A percentile compares a stretch with the other conserved stretches of the same genome.
Evolutionary conservation across 129 eudicot species (phyloP).

Genomic region (Gnaphalium uliginosum): DNA sequence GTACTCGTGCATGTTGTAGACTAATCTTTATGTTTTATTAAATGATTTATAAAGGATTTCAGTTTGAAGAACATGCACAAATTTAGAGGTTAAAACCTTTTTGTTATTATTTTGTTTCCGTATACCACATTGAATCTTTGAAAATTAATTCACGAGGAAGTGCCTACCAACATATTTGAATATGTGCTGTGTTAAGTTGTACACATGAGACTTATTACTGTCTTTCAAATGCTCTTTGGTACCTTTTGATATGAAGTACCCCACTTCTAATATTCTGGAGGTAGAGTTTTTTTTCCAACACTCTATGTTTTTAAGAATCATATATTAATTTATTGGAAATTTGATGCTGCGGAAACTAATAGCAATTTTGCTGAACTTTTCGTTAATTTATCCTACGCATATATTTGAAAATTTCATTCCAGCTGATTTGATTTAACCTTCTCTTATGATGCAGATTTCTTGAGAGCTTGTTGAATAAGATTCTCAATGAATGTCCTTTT

Average conservation of each 20-base stretch:
- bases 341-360: constrained; percentile 1
- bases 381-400: not conserved
- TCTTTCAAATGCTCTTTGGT: constrained; percentile 2
- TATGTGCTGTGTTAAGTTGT: not conserved
- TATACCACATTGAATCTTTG: not conserved
- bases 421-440: not conserved
- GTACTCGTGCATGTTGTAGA: not conserved
- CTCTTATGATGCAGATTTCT: constrained; percentile 58
- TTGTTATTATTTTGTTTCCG: not conserved
- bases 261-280: not conserved
- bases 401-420: constrained; percentile 11
- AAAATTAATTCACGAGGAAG: not conserved
- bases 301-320: constrained; percentile 5
- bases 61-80: not conserved
- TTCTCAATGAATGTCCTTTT: constrained; percentile 49
- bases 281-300: not conserved
- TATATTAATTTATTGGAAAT: not conserved
- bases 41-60: not conserved
- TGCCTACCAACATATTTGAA: not conserved
- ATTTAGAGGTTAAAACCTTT: not conserved
- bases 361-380: not conserved
- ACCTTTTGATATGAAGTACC: not conserved
- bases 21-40: not conserved
- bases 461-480: constrained; percentile 62
- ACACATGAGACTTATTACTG: not conserved